Base-by-base conservation (phyloP, 352 stramenopile species). In the Bremia lactucae region DNA sequence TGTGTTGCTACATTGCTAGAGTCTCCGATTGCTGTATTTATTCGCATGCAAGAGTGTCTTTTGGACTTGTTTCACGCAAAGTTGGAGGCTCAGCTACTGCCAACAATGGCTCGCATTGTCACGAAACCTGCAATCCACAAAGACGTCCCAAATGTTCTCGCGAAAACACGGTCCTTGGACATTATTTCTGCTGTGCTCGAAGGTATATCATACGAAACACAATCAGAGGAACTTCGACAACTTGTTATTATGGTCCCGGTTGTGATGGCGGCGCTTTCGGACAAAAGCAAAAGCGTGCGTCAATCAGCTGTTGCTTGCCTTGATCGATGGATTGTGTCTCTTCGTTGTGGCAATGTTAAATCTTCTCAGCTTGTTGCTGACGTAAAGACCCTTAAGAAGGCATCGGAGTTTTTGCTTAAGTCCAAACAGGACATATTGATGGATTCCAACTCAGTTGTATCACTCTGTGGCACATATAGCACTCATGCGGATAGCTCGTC, bases 381-480 rank as follows among this genome's bases (percentile, higher is more conserved):
- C 6, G 28, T 79, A 19, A 61, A 67, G 25, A 42, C 57, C 14
- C 52, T 65, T 8, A 43, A 56, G 4, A 56, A 62, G 15, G 62
- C 71, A 1, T 54, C 54, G 2, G 20, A 38, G 3, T 78, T 68
- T n/a, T 54, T 93, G 1, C 13, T 88, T 8, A 40, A 75, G 9
- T 71, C 71, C 11, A 83, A 83, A 38, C 55, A 79, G 24, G 80
- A 93, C 41, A 82, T 93, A 22, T 4, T 69, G 18, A 88, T 90
- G 75, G 80, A 93, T 52, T 49, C 47, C 6, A 61, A 61, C 35
- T 77, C 79, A 4, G 52, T 87, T 2, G 21, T 54, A 24, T 61
- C 65, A 6, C 58, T 87, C 21, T 84, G 65, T 40, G 68, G 68
- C 15, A 62, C 55, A 20, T 78, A 73, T 40, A 46, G 59, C 20